Evolutionary conservation across 2,329 filamentous ascomycete species (phyloP).

Genomic region (Aspergillus sp.): DNA sequence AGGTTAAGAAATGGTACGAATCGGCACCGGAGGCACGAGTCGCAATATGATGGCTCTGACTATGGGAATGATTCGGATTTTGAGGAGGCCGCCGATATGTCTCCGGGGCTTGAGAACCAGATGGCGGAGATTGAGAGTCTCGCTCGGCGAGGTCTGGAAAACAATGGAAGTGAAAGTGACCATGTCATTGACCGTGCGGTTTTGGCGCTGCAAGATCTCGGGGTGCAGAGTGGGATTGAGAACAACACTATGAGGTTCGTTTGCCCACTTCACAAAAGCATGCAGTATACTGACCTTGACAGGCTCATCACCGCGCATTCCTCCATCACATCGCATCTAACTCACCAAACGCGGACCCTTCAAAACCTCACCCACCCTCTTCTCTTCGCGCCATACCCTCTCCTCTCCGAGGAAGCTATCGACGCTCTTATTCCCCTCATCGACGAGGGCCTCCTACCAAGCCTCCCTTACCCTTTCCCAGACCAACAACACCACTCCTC

Average conservation of each 20-base stretch:
- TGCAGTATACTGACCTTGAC: conserved; percentile 5
- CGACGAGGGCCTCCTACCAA: conserved; percentile 54
- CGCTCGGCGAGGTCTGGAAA: conserved; percentile 57
- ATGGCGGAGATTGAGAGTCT: conserved; percentile 62
- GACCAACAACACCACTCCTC: conserved; percentile 33
- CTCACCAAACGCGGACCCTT: conserved; percentile 63
- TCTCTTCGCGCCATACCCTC: conserved; percentile 60
- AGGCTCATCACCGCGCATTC: conserved; percentile 64
- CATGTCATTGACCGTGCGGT: conserved; percentile 58
- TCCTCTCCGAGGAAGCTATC: conserved; percentile 57
- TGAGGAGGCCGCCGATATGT: conserved; percentile 57
- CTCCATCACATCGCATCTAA: conserved; percentile 63
- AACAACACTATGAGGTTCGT: conserved; percentile 59
- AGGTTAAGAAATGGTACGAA: conserved; percentile 42
- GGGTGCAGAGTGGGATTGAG: conserved; percentile 60
- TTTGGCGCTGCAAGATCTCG: conserved; percentile 57
- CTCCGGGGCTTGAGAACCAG: conserved; percentile 57
- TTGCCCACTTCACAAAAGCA: not conserved
- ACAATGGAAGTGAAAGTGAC: conserved; percentile 57
- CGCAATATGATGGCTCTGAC: conserved; percentile 62
- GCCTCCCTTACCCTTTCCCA: conserved; percentile 55
- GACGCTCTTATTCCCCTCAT: conserved; percentile 63
- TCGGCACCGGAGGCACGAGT: conserved; percentile 45
- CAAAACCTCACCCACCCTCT: conserved; percentile 63
- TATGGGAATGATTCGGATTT: conserved; percentile 62